Base-by-base conservation (phyloP, 1,284 basidiomycete genomes). In the Agroathelia rolfsii region DNA sequence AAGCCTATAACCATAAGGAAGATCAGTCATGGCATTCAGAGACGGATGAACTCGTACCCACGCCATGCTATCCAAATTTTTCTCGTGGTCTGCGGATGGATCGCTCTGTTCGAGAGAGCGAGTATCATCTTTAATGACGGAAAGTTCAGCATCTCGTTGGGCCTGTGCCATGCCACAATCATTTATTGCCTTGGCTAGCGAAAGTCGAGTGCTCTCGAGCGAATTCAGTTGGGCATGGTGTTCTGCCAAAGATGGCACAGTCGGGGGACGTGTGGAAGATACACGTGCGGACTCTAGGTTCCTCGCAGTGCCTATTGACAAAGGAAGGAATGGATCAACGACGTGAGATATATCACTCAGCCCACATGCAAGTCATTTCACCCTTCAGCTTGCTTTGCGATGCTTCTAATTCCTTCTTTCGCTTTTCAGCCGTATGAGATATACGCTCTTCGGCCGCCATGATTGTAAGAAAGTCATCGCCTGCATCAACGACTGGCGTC, bases 121-220 rank as follows among this genome's bases (percentile, higher is more conserved):
- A 2, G 67, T 65, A 41, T 75, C 72, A 34, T 79, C 77, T 44
- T 76, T 79, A 31, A 84, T 55, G 7, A 64, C 57, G 11, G 76
- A 61, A 1, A 84, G 62, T 46, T 80, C 78, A 2, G 72, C 75
- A 46, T 85, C 79, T 44, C 73, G 74, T 43, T 66, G 71, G 3
- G 74, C 72, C 7, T 80, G 52, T 19, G 69, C 52, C 27, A 69
- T 65, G 53, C 85, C 81, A 1, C 67, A 63, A 43, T 83, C 81
- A 32, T 78, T 77, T 43, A 85, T 80, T 3, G 76, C 69, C 46
- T 87, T 87, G 8, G 68, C 75, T n/a, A 84, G 61, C 5, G 72
- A 70, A 30, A 83, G 52, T 20, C 72, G 67, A 5, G 62, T 66
- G 18, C 52, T 61, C 37, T 86, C 81, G 2, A 82, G 65, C 34